Percentiles rank a stretch among this genome's conserved stretches.
Conservation (phyloP, 345 rosid species). For the Corchorus olitorius region DNA sequence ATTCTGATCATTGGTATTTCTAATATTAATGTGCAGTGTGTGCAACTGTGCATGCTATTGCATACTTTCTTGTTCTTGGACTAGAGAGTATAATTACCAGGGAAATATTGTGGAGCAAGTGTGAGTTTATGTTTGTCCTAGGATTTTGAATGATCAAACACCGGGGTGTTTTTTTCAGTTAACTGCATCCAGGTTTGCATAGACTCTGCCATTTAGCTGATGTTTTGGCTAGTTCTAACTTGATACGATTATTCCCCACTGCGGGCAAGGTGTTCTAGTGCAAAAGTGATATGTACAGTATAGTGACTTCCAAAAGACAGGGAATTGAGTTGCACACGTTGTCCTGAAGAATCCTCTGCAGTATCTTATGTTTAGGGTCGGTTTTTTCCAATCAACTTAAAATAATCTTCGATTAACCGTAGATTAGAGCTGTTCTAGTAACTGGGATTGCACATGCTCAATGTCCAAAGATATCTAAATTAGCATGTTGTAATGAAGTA, state of each 20-base stretch:
- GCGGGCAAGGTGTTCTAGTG: background rate
- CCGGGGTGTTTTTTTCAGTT: background rate
- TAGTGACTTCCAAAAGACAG: background rate
- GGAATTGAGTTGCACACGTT: background rate
- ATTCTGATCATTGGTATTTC: background rate
- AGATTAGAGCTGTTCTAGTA: background rate
- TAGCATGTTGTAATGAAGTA: background rate
- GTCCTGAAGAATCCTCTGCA: background rate
- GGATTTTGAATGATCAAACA: background rate
- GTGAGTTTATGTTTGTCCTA: background rate
- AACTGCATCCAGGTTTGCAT: background rate
- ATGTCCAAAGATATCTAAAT: background rate
- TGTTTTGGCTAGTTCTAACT: background rate
- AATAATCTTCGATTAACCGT: background rate
- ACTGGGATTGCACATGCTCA: background rate
- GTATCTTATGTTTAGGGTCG: background rate
- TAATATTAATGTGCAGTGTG: background rate
- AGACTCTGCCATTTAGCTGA: background rate
- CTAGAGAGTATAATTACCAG: background rate
- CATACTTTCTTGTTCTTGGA: background rate
- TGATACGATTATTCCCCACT: too few species aligned
- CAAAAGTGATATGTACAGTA: background rate
- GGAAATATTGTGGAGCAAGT: background rate
- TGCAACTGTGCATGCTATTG: background rate
- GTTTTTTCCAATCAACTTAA: too few species aligned